Evolutionary conservation across 805 yeast genomes (phyloP).

Genomic region (Tetrapisispora arboricola): DNA sequence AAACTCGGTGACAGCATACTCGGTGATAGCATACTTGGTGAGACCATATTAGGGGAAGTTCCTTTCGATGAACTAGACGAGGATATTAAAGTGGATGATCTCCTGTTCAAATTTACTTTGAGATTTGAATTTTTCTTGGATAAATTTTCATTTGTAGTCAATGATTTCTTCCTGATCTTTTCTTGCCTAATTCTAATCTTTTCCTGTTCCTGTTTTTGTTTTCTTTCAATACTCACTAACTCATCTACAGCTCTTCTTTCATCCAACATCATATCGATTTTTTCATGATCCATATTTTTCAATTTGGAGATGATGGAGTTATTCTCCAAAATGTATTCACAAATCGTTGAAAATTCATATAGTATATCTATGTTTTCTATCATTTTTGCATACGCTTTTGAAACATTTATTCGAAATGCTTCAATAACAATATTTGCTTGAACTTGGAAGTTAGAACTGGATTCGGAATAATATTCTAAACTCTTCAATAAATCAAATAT

Average conservation of each 20-base stretch:
- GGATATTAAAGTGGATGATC: neutral
- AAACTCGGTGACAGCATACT: neutral
- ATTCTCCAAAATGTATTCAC: constrained; percentile 20
- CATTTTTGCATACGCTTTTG: constrained; percentile 9
- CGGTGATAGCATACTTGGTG: constrained; percentile 2
- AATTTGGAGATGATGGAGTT: constrained; percentile 6
- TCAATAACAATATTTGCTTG: constrained; percentile 14
- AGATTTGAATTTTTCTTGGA: neutral
- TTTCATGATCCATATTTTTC: constrained; percentile 8
- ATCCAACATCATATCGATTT: constrained; percentile 16
- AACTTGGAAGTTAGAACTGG: constrained; percentile 8
- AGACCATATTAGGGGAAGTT: constrained; percentile 6
- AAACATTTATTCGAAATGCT: constrained; percentile 11
- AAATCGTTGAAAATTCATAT: constrained; percentile 13
- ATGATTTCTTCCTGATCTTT: neutral
- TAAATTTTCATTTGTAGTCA: neutral
- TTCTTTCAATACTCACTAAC: constrained; percentile 9
- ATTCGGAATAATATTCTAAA: constrained; percentile 7
- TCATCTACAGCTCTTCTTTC: constrained; percentile 22
- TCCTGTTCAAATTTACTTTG: neutral
- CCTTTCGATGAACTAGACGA: constrained; percentile 7
- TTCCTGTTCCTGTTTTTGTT: constrained; percentile 4
- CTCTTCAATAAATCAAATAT: constrained; percentile 5
- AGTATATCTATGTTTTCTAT: constrained; percentile 9
- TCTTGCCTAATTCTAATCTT: neutral